Evolutionary conservation across 306 rosid genomes (phyloP).

Genomic region (Sicyos edulis): DNA sequence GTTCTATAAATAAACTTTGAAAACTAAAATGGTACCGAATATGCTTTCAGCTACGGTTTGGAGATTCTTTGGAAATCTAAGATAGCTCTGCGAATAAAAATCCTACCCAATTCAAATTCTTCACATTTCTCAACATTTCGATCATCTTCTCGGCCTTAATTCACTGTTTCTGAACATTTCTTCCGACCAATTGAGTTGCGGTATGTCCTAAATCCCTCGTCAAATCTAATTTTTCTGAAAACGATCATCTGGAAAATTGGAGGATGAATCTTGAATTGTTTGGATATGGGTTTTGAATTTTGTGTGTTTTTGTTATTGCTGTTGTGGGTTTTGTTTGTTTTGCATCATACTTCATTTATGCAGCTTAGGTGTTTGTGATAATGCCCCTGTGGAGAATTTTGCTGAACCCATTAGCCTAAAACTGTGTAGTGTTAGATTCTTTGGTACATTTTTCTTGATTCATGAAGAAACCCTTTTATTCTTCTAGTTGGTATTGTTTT

Average conservation of each 20-base stretch:
- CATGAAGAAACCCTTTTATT: not conserved
- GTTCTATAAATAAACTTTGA: too few species aligned
- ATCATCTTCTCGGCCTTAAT: not conserved
- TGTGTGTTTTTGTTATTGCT: not conserved
- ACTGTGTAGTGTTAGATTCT: not conserved
- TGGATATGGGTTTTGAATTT: not conserved
- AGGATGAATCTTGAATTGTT: not conserved
- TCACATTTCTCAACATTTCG: not conserved
- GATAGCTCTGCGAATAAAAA: not conserved
- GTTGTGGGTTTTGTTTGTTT: not conserved
- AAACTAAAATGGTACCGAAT: not conserved
- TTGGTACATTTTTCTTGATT: too few species aligned
- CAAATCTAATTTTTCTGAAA: not conserved
- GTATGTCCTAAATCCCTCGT: not conserved
- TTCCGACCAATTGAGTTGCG: not conserved
- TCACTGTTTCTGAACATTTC: not conserved
- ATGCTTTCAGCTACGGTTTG: conserved; percentile 9
- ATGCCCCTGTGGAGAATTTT: conserved; percentile 2
- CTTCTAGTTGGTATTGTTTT: not conserved
- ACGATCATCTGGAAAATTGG: not conserved
- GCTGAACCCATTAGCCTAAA: not conserved
- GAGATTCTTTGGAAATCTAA: not conserved
- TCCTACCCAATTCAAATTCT: not conserved
- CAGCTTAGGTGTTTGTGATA: conserved; percentile 5
- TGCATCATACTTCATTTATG: not conserved